Evolutionary conservation across 139 green algal genomes (phyloP).

Genomic region (Trebouxia sp.): DNA sequence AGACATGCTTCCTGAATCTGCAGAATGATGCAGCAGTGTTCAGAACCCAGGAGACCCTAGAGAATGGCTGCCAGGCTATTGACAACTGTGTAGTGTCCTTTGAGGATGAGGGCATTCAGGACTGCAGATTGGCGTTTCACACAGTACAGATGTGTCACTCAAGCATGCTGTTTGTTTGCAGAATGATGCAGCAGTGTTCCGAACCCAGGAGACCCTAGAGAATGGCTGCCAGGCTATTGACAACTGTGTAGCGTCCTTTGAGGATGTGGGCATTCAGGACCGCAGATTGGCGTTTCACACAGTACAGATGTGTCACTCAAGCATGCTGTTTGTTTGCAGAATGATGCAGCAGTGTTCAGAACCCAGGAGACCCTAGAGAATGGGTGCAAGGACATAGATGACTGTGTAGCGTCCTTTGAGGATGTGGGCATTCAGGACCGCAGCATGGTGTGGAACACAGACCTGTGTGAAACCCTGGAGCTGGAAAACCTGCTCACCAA

Average conservation of each 20-base stretch:
- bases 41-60: constrained; percentile 79
- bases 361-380: constrained; percentile 87
- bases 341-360: constrained; percentile 95
- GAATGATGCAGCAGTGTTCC: constrained; percentile 59
- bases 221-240: constrained; percentile 90
- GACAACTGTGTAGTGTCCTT: constrained; percentile 82
- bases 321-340: constrained; percentile 54
- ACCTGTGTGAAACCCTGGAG: constrained; percentile 94
- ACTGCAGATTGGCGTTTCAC: constrained; percentile 85
- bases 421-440: constrained; percentile 66
- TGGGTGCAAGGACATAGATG: constrained; percentile 87
- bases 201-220: constrained; percentile 81
- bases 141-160: constrained; percentile 36
- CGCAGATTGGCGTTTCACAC: constrained; percentile 88
- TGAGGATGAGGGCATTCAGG: constrained; percentile 57
- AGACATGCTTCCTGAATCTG: background rate
- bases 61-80: constrained; percentile 84
- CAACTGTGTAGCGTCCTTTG: constrained; percentile 70
- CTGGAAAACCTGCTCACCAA: constrained; percentile 99
- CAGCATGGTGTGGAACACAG: constrained; percentile 91
- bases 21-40: constrained; percentile 3
- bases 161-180: constrained; percentile 43
- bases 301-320: background rate
- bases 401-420: constrained; percentile 71
- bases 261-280: constrained; percentile 63